These are phyloP conservation scores for Aurantiochytrium sp. DNA, from an alignment of 108 stramenopile species.

Conservation along the genomic window DNA sequence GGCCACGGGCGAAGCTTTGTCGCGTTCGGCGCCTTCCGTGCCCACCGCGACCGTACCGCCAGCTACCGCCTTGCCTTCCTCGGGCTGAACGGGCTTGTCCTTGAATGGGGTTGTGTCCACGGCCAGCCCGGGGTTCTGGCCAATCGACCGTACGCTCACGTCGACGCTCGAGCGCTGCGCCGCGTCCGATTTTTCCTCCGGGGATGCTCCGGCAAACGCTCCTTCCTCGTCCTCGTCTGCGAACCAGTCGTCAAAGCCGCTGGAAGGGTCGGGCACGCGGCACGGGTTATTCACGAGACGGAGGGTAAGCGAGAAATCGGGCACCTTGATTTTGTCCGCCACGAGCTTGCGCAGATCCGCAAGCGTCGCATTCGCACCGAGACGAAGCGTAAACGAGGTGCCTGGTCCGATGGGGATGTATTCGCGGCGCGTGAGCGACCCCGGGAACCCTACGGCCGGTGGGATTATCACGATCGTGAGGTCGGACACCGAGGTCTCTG, in stretches of 20 bases:
- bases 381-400: not conserved
- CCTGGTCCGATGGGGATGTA: conserved; percentile 13
- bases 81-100: too few species aligned
- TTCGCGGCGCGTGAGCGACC: conserved; percentile 9
- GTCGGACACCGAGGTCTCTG: not conserved
- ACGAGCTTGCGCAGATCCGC: not conserved
- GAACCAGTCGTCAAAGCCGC: not conserved
- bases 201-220: too few species aligned
- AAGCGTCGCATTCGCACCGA: not conserved
- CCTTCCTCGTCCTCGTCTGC: not conserved
- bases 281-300: conserved; percentile 3
- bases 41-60: too few species aligned
- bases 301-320: not conserved
- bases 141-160: too few species aligned
- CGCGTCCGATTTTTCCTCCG: too few species aligned
- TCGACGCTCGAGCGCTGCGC: too few species aligned
- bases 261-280: not conserved
- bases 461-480: not conserved
- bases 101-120: too few species aligned
- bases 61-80: too few species aligned
- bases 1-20: too few species aligned
- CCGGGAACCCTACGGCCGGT: conserved; percentile 3
- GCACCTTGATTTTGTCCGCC: not conserved
- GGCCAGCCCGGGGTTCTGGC: too few species aligned
- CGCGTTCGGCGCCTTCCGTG: not conserved